Evolutionary conservation across 2,329 filamentous ascomycete species (phyloP).

Genomic region (Diaporthe sp.): DNA sequence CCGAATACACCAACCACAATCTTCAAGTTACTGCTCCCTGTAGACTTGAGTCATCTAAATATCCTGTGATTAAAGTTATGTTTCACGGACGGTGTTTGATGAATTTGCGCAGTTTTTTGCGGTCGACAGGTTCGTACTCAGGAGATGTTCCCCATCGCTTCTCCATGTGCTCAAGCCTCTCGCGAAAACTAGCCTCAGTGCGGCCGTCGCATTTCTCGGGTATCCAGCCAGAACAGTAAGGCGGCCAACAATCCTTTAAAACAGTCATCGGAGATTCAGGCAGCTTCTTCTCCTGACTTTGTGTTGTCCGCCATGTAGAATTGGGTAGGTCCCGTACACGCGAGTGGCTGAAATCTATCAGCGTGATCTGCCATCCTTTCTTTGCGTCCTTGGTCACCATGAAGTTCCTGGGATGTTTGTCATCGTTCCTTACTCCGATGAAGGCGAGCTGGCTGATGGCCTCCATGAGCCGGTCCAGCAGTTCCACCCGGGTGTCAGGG

Average conservation of each 20-base stretch:
- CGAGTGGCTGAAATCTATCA: slow-evolving; percentile 8
- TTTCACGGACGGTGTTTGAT: no score
- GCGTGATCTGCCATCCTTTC: neutral
- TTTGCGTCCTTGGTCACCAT: neutral
- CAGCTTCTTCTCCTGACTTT: neutral
- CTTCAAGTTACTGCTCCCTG: neutral
- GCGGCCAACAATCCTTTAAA: neutral
- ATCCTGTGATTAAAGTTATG: neutral
- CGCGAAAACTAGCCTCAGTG: neutral
- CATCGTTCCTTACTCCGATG: neutral
- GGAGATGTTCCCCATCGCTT: neutral
- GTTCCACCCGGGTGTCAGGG: neutral
- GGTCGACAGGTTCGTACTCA: neutral
- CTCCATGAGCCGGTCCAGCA: neutral
- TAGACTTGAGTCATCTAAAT: slow-evolving; percentile 3
- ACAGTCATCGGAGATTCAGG: neutral
- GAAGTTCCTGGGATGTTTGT: neutral
- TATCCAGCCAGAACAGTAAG: neutral
- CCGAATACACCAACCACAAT: neutral
- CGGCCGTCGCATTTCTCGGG: neutral
- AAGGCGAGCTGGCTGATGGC: neutral
- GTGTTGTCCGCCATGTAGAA: neutral
- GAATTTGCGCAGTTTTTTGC: neutral
- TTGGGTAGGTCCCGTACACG: neutral
- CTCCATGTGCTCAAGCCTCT: neutral